Evolutionary conservation across 495 filamentous ascomycete genomes (phyloP), one percentile per base, ranked within the genome.

Genomic region (Daldinia caldariorum): DNA sequence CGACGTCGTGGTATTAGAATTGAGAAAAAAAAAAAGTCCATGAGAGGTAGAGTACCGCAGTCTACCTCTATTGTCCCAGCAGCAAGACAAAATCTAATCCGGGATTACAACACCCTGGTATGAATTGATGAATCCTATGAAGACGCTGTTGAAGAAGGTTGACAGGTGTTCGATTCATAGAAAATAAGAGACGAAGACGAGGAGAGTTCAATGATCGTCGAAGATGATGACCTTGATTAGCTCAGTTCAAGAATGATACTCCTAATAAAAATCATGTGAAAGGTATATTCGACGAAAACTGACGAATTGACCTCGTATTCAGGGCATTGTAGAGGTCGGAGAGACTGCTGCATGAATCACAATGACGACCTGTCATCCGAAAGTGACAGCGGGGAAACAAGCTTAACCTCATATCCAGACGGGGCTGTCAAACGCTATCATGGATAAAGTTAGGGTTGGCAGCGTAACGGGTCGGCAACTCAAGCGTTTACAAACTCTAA

Each of bases 371-470:
- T 67, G 47, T 67, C 69, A 57, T 61, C 31, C 34, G 34, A 67
- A 51, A 3, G 20, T 63, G 8, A 0, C 50, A 26, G 63, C 22
- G 59, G 69, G 54, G 54, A 56, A 60, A 34, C 34, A 60, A 18
- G 55, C 54, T 64, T 51, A 51, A 72, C 22, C 45, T 35, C 60
- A 64, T 61, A 41, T 61, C 35, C 26, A 55, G 70, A 43, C 50
- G 53, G 56, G 51, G 41, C 70, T 61, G 70, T 22, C 26, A 34
- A 68, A 72, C 35, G 70, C 47, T 66, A 53, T 47, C 14, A 61
- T 39, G 9, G 16, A 53, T 41, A 72, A 53, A 41, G 56, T 68
- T 72, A 68, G 41, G 53, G 70, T 72, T 72, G 61, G 68, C 61
- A 65, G 58, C 32, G 61, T 53, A 64, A n/a, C 60, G 43, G 57